A percentile compares a stretch with the other conserved stretches of the same genome.
phyloP scores from a whole-genome alignment of 805 yeast genomes.

The Yamadazyma nakazawae region DNA sequence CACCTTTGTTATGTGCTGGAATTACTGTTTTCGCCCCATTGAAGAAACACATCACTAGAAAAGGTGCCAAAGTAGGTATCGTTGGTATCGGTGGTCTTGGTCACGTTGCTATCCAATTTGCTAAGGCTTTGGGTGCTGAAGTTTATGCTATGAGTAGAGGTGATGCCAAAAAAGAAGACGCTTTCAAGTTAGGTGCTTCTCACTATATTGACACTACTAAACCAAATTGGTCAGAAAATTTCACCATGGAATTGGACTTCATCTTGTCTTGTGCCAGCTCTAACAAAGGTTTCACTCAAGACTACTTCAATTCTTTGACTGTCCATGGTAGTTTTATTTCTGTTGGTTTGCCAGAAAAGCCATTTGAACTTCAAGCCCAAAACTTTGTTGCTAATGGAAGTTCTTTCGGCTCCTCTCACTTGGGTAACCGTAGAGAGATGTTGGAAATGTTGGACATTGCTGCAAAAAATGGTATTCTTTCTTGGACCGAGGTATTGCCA shows the following conservation, averaged over 20 bases:
- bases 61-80: constrained; percentile 50
- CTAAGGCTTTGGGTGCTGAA: constrained; percentile 61
- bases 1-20: constrained; percentile 58
- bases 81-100: constrained; percentile 69
- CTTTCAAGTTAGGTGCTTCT: constrained; percentile 53
- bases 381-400: constrained; percentile 50
- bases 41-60: constrained; percentile 22
- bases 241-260: constrained; percentile 35
- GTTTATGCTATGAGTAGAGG: constrained; percentile 57
- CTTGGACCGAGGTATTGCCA: constrained; percentile 62
- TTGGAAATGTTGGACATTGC: constrained; percentile 64
- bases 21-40: constrained; percentile 53
- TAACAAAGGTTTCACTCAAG: constrained; percentile 26
- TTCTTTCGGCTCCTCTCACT: constrained; percentile 54
- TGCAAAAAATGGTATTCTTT: constrained; percentile 51
- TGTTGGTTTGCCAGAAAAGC: constrained; percentile 61
- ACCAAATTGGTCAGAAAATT: constrained; percentile 21
- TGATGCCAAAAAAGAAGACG: constrained; percentile 48
- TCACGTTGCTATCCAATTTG: constrained; percentile 56
- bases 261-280: constrained; percentile 46
- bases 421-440: constrained; percentile 65
- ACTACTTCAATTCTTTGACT: constrained; percentile 41
- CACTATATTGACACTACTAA: constrained; percentile 49
- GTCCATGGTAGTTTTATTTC: constrained; percentile 58
- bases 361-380: constrained; percentile 47